Evolutionary conservation across 768 basidiomycete genomes (phyloP).

Genomic region (Kwoniella bestiolae): DNA sequence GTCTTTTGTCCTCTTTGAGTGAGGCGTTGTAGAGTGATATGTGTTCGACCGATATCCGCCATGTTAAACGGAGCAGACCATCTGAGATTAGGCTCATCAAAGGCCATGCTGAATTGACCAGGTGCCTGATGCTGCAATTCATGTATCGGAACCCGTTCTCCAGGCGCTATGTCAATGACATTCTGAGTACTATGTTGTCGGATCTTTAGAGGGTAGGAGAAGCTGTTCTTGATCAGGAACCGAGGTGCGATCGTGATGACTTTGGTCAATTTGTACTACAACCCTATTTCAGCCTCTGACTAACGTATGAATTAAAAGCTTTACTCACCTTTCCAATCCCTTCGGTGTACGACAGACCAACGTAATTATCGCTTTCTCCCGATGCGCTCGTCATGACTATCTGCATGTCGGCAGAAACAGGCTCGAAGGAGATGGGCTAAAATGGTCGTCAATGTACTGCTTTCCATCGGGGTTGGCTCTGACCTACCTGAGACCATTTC

Average conservation of each 20-base stretch:
- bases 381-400: constrained; percentile 70
- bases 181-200: constrained; percentile 77
- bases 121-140: constrained; percentile 67
- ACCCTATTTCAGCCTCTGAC: neutral
- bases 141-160: constrained; percentile 71
- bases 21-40: constrained; percentile 37
- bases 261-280: constrained; percentile 85
- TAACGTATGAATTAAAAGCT: neutral
- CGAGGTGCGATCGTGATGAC: constrained; percentile 89
- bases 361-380: constrained; percentile 68
- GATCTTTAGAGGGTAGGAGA: constrained; percentile 71
- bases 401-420: constrained; percentile 86
- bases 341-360: constrained; percentile 89
- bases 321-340: constrained; percentile 76
- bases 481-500: constrained; percentile 75
- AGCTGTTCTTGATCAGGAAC: constrained; percentile 84
- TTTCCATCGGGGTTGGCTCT: neutral
- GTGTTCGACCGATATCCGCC: constrained; percentile 77
- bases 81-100: constrained; percentile 75
- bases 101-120: constrained; percentile 79
- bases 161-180: constrained; percentile 68
- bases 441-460: neutral
- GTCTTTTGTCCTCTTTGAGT: constrained; percentile 55
- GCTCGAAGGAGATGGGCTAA: constrained; percentile 81
- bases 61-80: constrained; percentile 88